Percentiles rank a stretch among this genome's conserved stretches.
phyloP scores from a whole-genome alignment of 257 asterid genomes.

The Solanum appendiculatum region DNA sequence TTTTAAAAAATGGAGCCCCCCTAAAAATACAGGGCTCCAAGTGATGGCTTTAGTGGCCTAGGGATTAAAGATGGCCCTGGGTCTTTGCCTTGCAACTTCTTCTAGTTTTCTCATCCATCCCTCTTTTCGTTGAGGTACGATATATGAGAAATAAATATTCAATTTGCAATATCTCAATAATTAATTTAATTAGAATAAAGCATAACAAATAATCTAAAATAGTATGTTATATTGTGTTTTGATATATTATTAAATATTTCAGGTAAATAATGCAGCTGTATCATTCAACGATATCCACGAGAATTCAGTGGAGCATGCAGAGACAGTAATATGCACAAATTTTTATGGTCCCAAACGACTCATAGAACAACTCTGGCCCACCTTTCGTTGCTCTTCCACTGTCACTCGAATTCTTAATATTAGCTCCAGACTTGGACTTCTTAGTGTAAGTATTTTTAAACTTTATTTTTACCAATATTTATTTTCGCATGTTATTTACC shows the following conservation, averaged over 20 bases:
- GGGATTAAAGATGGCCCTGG: no score
- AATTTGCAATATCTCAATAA: not conserved
- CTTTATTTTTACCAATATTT: no score
- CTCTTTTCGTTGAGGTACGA: no score
- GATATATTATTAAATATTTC: not conserved
- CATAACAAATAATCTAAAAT: not conserved
- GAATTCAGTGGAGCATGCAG: slow-evolving; percentile 52
- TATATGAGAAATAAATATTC: no score
- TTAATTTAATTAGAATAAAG: not conserved
- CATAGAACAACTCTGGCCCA: slow-evolving; percentile 44
- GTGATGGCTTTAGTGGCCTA: no score
- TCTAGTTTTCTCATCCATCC: no score
- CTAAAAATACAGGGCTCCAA: no score
- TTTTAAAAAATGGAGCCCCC: no score
- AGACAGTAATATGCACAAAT: slow-evolving; percentile 49
- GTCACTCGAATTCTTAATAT: slow-evolving; percentile 46
- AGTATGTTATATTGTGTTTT: not conserved
- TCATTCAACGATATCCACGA: slow-evolving; percentile 47
- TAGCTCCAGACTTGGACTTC: slow-evolving; percentile 73
- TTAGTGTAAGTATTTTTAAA: slow-evolving; percentile 30
- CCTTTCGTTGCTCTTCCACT: slow-evolving; percentile 37
- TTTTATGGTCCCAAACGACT: slow-evolving; percentile 58
- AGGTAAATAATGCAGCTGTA: slow-evolving; percentile 76
- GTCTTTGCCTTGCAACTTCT: not conserved
- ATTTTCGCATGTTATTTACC: no score